Evolutionary conservation across 768 basidiomycete species (phyloP), one percentile per base, ranked within the genome.

Genomic region (Baorangia bicolor): DNA sequence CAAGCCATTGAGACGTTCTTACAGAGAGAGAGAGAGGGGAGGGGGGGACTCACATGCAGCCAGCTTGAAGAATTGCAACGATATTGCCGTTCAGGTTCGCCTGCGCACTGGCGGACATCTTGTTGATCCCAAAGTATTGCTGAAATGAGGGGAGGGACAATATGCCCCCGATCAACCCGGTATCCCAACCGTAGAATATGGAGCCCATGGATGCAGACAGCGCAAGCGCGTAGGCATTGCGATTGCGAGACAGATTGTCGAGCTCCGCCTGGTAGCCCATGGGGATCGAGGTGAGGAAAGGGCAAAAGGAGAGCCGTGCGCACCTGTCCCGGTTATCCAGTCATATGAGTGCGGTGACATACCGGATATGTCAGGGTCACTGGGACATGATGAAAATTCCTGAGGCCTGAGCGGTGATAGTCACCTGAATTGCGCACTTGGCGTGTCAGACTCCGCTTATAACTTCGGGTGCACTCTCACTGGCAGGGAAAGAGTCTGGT

Each of bases 161-260:
- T 13, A 82, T 68, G 34, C 81, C 81, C 12, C 81, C 80, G 33
- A 82, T 82, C 47, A 82, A 60, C 9, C 78, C 78, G 2, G 74
- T 73, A 53, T 82, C 79, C 77, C 78, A 79, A 18, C 78, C 80
- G 46, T 69, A 79, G 68, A 79, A 80, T 20, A 81, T 73, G 37
- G 77, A 78, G 11, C 78, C 80, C 72, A 78, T 72, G 1, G 78
- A 66, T 0, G 78, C 80, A 13, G 78, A 78, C 18, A 71, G 49
- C 8, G 80, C 73, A 18, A 81, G 71, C 4, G 71, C 51, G 54
- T 81, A 81, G 3, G 79, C 78, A 67, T 80, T 79, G 42, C 76
- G 73, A 60, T 76, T 73, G 33, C 63, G 68, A 25, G 60, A 61
- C 20, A 73, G 14, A 9, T 67, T 52, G 5, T 63, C 51, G 18